phyloP scores from a whole-genome alignment of 202 grass and related monocot species.

The Carex sylvatica region DNA sequence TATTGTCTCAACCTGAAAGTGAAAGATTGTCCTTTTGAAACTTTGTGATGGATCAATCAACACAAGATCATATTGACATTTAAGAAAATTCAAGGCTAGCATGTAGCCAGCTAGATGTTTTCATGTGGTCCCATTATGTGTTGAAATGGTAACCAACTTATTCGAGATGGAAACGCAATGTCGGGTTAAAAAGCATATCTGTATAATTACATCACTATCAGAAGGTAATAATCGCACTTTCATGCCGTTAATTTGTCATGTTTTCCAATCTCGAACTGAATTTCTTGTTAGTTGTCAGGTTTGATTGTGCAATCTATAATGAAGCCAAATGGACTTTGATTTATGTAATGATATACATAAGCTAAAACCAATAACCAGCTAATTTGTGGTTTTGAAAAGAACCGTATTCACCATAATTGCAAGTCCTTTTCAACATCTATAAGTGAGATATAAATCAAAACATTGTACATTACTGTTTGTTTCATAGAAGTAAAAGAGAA shows the following conservation, averaged over 20 bases:
- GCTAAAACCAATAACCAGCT: not conserved
- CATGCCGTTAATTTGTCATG: not conserved
- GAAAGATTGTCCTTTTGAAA: constrained; percentile 36
- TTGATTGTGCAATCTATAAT: not conserved
- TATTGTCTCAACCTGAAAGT: constrained; percentile 24
- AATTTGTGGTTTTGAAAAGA: not conserved
- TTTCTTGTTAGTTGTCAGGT: not conserved
- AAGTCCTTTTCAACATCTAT: constrained; percentile 18
- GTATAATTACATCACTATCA: constrained; percentile 5
- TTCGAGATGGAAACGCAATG: constrained; percentile 7
- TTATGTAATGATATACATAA: not conserved
- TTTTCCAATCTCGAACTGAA: not conserved
- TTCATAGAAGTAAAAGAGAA: constrained; percentile 30
- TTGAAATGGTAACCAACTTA: constrained; percentile 16
- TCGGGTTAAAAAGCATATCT: not conserved
- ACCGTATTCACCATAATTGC: not conserved
- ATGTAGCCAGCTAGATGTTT: constrained; percentile 20
- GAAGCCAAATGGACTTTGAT: not conserved
- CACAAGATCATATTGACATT: constrained; percentile 27
- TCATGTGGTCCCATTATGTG: constrained; percentile 18
- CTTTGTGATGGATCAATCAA: constrained; percentile 24
- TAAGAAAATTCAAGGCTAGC: constrained; percentile 31
- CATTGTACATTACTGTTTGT: constrained; percentile 17
- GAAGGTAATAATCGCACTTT: constrained; percentile 3
- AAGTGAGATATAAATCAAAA: constrained; percentile 13